Evolutionary conservation across 169 alveolate species (phyloP).

Genomic region (Cryptosporidium ubiquitum): DNA sequence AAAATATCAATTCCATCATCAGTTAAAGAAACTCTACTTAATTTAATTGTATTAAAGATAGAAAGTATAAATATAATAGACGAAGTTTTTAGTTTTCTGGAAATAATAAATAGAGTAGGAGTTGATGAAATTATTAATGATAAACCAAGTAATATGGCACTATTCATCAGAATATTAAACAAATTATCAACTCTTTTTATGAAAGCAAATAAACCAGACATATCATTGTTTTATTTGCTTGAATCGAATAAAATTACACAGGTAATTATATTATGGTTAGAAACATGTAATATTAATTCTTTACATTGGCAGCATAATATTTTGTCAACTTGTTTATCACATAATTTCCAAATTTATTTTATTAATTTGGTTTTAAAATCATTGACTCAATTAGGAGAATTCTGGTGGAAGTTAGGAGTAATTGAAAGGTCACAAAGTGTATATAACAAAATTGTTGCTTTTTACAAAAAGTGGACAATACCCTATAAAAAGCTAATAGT

Average conservation of each 20-base stretch:
- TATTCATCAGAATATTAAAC: slow-evolving; percentile 7
- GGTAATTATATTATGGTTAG: neutral
- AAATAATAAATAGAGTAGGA: neutral
- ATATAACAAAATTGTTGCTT: neutral
- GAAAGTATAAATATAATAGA: neutral
- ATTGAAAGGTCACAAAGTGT: slow-evolving; percentile 48
- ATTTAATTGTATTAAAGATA: slow-evolving; percentile 5
- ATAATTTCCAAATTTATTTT: neutral
- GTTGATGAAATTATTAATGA: neutral
- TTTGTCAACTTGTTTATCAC: neutral
- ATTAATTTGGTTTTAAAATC: neutral
- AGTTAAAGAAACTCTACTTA: neutral
- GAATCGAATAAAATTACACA: slow-evolving; percentile 27
- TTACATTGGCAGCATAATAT: neutral
- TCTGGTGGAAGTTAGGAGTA: slow-evolving; percentile 64
- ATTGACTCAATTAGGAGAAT: neutral
- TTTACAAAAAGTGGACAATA: slow-evolving; percentile 40
- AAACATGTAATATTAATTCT: neutral
- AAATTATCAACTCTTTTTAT: slow-evolving; percentile 17
- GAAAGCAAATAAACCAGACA: slow-evolving; percentile 17
- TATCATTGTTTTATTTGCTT: slow-evolving; percentile 18
- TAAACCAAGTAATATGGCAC: neutral
- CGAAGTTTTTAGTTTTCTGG: neutral
- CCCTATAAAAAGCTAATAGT: slow-evolving; percentile 4
- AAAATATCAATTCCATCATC: neutral